phyloP scores from a whole-genome alignment of 495 filamentous ascomycete genomes.

The Neurospora africana region DNA sequence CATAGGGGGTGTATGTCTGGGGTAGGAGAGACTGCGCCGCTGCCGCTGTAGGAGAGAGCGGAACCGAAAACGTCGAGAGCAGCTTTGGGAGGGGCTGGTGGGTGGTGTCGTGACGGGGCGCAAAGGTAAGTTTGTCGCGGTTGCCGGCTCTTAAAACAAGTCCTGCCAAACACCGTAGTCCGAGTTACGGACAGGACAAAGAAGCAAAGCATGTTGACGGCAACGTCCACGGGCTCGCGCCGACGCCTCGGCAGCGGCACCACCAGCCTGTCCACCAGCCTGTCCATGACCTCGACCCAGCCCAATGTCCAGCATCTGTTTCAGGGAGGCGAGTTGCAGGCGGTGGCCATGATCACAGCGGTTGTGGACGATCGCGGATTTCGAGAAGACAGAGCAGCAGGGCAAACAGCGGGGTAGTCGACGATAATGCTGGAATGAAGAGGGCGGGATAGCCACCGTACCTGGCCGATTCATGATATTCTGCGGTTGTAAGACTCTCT shows the following conservation, averaged over 20 bases:
- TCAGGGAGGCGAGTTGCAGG: not conserved
- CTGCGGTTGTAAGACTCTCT: not conserved
- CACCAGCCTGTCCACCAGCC: not conserved
- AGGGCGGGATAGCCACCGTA: conserved; percentile 26
- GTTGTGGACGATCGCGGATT: not conserved
- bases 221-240: not conserved
- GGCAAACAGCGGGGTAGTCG: conserved; percentile 24
- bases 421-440: conserved; percentile 14
- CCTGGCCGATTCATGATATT: conserved; percentile 48
- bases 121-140: not conserved
- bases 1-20: not conserved
- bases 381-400: conserved; percentile 6
- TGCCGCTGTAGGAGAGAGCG: not conserved
- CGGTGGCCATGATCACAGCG: not conserved
- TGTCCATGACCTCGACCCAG: not conserved
- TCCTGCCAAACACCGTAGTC: not conserved
- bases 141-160: not conserved
- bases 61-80: not conserved
- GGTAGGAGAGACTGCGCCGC: not conserved
- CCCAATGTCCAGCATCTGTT: not conserved
- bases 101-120: not conserved
- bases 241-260: not conserved
- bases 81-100: not conserved
- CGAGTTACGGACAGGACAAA: not conserved
- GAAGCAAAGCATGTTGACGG: not conserved